Base-by-base conservation (phyloP, 2,329 filamentous ascomycete genomes). In the Penicillium sp. region DNA sequence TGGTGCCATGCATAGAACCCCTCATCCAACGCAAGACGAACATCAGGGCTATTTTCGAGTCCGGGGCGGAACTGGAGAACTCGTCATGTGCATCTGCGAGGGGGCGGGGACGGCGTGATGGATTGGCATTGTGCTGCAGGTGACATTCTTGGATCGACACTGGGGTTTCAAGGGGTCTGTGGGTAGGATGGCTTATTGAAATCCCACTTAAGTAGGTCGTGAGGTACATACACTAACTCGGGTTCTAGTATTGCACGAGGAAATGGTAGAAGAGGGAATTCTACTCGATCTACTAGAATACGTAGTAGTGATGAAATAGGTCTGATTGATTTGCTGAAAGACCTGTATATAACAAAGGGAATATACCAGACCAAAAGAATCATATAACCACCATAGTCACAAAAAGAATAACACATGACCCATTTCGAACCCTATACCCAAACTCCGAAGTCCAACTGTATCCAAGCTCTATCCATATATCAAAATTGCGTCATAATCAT, bases 401-500 rank as follows among this genome's bases (percentile, higher is more conserved):
- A 18, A 44, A 10, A 13, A 33, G 14, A 12, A 19, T 31, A 48
- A 37, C 16, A 22, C 31, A 43, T 40, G 18, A 34, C 29, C 18
- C 29, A 35, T 10, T 11, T 40, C 11, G 31, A 49, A 43, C 27
- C 13, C 4, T 33, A 7, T 25, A 25, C 10, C 35, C 18, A 9
- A 45, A 30, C 41, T 18, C 47, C 47, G 19, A 49, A 27, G 33
- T 22, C 41, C 41, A 49, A 49, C 30, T 39, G 13, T n/a, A 31
- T 49, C 4, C 19, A 46, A 41, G 16, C 48, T 47, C 50, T 44
- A 51, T 18, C 49, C 35, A 50, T 28, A 29, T 10, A 29, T 35
- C 16, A 41, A 52, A 5, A 47, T 30, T 18, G 13, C 18, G 10
- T 46, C 19, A 39, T 19, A 35, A 39, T 49, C 41, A 30, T 49